phyloP scores from a whole-genome alignment of 2,329 filamentous ascomycete species.

The Fusarium sp. region DNA sequence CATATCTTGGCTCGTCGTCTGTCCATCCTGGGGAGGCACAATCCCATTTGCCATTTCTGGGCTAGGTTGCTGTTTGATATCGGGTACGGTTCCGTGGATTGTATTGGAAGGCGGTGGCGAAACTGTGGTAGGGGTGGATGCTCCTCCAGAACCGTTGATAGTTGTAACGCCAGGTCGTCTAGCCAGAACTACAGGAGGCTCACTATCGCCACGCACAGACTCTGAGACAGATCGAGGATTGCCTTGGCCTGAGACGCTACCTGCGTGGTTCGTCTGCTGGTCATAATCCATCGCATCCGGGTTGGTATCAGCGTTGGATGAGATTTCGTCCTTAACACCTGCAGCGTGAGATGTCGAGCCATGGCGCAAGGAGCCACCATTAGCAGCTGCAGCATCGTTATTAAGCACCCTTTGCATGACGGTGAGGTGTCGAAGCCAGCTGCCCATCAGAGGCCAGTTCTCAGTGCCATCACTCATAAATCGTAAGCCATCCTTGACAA shows the following conservation, averaged over 20 bases:
- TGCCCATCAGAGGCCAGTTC: constrained; percentile 66
- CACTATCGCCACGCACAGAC: constrained; percentile 58
- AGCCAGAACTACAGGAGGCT: constrained; percentile 58
- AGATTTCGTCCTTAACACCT: constrained; percentile 61
- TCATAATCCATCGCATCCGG: constrained; percentile 67
- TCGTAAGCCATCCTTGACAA: constrained; percentile 66
- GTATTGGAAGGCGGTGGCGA: constrained; percentile 51
- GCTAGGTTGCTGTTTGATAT: constrained; percentile 50
- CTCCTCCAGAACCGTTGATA: constrained; percentile 63
- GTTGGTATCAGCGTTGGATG: constrained; percentile 63
- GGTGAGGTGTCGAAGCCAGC: constrained; percentile 66
- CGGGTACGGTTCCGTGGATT: constrained; percentile 40
- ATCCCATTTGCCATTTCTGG: constrained; percentile 47
- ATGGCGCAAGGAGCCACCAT: constrained; percentile 45
- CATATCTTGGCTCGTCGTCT: constrained; percentile 59
- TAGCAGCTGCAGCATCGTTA: constrained; percentile 55
- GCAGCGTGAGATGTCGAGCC: constrained; percentile 43
- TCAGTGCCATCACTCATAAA: constrained; percentile 67
- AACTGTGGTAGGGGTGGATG: constrained; percentile 56
- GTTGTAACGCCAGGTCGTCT: constrained; percentile 64
- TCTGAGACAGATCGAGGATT: constrained; percentile 49
- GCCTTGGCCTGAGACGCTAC: constrained; percentile 40
- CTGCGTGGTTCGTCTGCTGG: constrained; percentile 45
- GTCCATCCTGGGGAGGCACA: constrained; percentile 43
- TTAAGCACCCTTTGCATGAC: constrained; percentile 69